Evolutionary conservation across 257 asterid genomes (phyloP).

Genomic region (Avicennia marina): DNA sequence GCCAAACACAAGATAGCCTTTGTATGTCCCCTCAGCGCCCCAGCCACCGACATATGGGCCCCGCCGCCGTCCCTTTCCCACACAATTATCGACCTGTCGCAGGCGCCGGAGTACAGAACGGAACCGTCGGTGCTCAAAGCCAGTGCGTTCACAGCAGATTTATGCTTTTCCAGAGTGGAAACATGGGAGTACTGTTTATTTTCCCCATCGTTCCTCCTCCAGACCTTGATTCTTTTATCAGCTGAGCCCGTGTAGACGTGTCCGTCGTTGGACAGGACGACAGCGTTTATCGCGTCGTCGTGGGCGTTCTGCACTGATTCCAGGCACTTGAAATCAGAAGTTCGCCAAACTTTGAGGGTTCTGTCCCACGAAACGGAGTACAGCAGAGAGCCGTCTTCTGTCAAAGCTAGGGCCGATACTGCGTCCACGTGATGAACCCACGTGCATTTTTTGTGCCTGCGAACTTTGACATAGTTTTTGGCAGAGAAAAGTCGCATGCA

Average conservation of each 20-base stretch:
- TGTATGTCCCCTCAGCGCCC: constrained; percentile 70
- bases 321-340: constrained; percentile 59
- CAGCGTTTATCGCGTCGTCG: constrained; percentile 73
- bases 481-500: constrained; percentile 42
- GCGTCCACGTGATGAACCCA: constrained; percentile 84
- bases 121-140: constrained; percentile 58
- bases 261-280: constrained; percentile 43
- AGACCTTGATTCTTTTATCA: constrained; percentile 57
- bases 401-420: constrained; percentile 52
- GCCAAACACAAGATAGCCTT: constrained; percentile 65
- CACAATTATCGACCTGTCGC: constrained; percentile 71
- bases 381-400: constrained; percentile 36
- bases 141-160: constrained; percentile 70
- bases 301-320: constrained; percentile 74
- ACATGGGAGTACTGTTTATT: constrained; percentile 26
- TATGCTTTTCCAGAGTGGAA: constrained; percentile 56
- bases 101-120: constrained; percentile 77
- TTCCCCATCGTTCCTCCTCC: constrained; percentile 39
- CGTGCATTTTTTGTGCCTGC: constrained; percentile 57
- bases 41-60: constrained; percentile 44
- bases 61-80: constrained; percentile 45
- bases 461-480: constrained; percentile 52
- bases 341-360: constrained; percentile 70
- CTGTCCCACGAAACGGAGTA: constrained; percentile 90
- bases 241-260: constrained; percentile 74